These are phyloP conservation scores for Brassica hybrid DNA, from an alignment of 441 rosid genomes.

Conservation along the genomic window DNA sequence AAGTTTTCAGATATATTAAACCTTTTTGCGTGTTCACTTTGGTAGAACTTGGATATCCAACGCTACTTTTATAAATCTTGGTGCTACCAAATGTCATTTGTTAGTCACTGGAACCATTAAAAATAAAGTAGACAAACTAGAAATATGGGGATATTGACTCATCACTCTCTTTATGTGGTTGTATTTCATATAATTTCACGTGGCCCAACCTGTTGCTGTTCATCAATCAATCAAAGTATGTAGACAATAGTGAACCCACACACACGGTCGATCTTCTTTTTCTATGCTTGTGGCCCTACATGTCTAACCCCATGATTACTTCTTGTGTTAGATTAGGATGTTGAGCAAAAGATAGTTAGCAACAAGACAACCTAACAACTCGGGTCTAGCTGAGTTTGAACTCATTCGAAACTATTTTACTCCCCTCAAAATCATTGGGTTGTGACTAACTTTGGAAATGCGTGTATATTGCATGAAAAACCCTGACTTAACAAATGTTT, in stretches of 20 bases:
- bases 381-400: constrained; percentile 25
- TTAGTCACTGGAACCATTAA: constrained; percentile 16
- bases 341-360: constrained; percentile 25
- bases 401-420: constrained; percentile 19
- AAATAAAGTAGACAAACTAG: constrained; percentile 14
- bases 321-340: constrained; percentile 31
- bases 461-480: background rate
- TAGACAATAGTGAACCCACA: background rate
- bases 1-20: background rate
- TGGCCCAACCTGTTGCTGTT: too few species aligned
- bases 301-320: constrained; percentile 33
- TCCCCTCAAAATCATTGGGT: constrained; percentile 1
- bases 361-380: constrained; percentile 32
- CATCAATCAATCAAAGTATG: constrained; percentile 22
- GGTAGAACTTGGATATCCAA: background rate
- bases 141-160: constrained; percentile 25
- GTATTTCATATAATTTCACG: too few species aligned
- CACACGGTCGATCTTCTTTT: constrained; percentile 42
- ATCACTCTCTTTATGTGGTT: too few species aligned
- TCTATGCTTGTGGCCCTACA: constrained; percentile 33
- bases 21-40: background rate
- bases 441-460: constrained; percentile 1
- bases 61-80: background rate
- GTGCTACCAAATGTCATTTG: constrained; percentile 25
- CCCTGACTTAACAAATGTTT: background rate